Evolutionary conservation across 148 eudicot genomes (phyloP), one percentile per base, ranked within the genome.

Genomic region (Vaccinium macrocarpon): DNA sequence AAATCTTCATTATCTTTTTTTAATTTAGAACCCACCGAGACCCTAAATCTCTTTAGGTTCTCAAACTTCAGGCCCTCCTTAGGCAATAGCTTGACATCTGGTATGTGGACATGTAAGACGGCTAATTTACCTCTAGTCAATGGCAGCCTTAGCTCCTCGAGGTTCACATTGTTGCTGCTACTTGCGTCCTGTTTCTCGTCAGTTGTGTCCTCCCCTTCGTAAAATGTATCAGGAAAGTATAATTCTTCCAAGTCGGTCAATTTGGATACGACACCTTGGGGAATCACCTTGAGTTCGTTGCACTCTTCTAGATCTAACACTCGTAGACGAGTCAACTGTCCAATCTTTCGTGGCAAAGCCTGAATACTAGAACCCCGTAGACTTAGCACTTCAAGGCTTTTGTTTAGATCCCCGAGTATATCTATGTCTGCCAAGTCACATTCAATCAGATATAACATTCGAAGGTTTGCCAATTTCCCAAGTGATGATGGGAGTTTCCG

Each of bases 301-400:
- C 84, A 82, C 0, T 66, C 23, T 29, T 16, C 10, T n/a, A 82
- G 61, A 70, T 82, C 84, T 27, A 82, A 52, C n/a, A 82, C 51
- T 13, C 64, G 71, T 23, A 82, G 48, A 29, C 49, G 49, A 21
- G 84, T 42, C 52, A 82, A 29, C 23, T 68, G 32, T 23, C 84
- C 48, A 11, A 82, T 68, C 23, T 82, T 77, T 16, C 4, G 8
- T 29, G 84, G 62, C 46, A 82, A 70, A 12, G 7, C 57, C 49
- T 70, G 29, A 2, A 70, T 35, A 51, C 29, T 70, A 29, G 49
- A 70, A 14, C 62, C 84, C 3, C 25, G 13, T 68, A 82, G 29
- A 57, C 12, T 51, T 5, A 82, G 76, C 11, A 70, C 71, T 21
- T 82, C 77, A 70, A 82, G 48, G 56, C 19, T 42, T 18, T 55